Evolutionary conservation across 2,329 filamentous ascomycete species (phyloP).

Genomic region (Aureobasidium sp.): DNA sequence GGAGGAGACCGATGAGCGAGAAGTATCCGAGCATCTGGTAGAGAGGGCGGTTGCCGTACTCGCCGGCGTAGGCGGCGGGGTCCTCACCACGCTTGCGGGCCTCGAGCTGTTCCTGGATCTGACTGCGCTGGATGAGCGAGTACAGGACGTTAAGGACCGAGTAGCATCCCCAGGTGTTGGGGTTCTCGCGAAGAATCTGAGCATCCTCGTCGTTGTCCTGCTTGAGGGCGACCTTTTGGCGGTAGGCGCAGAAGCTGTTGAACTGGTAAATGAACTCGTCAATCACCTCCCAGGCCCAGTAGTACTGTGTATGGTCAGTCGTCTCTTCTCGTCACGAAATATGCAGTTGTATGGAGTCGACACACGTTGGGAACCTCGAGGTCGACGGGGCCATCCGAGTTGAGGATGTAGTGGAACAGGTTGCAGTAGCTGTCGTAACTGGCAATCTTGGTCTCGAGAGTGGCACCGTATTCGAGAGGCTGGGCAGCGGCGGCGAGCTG

Average conservation of each 20-base stretch:
- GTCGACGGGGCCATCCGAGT: conserved; percentile 98
- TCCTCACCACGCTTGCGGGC: conserved; percentile 95
- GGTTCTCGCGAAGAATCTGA: conserved; percentile 84
- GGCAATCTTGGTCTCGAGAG: conserved; percentile 92
- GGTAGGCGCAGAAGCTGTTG: conserved; percentile 98
- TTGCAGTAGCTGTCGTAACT: conserved; percentile 99
- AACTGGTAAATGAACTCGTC: conserved; percentile 99
- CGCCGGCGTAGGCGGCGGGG: conserved; percentile 75
- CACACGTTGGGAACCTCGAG: conserved; percentile 91
- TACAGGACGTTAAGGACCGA: conserved; percentile 98
- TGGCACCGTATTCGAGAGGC: conserved; percentile 91
- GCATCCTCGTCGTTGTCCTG: conserved; percentile 87
- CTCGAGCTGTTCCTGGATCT: conserved; percentile 94
- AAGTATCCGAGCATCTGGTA: conserved; percentile 99
- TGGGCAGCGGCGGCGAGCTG: conserved; percentile 86
- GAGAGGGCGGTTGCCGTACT: conserved; percentile 87
- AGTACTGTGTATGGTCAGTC: conserved; percentile 55
- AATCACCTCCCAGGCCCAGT: conserved; percentile 99
- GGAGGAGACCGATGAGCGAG: conserved; percentile 93
- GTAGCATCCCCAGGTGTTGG: conserved; percentile 99
- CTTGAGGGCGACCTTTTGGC: conserved; percentile 78
- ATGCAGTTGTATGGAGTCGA: conserved; percentile 20
- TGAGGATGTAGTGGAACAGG: conserved; percentile 97
- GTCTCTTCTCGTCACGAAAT: conserved; percentile 12
- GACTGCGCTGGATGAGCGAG: conserved; percentile 95